A percentile compares a stretch with the other conserved stretches of the same genome.
Conservation (phyloP, 2,329 filamentous ascomycete genomes). For the Talaromyces sp. region DNA sequence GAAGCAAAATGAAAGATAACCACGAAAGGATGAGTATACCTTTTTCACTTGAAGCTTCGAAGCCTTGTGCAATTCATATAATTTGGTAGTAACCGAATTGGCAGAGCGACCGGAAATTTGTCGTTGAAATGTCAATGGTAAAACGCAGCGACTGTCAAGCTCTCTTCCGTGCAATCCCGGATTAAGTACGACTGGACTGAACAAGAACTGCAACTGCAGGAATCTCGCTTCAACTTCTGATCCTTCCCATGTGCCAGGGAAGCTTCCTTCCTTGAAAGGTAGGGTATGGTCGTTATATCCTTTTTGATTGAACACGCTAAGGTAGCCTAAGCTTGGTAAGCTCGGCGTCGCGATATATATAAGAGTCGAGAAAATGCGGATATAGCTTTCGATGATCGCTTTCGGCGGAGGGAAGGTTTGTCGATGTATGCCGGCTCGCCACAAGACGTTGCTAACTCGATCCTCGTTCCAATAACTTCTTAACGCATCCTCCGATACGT, state of each 20-base stretch:
- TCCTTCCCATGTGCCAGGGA: neutral
- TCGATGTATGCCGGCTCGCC: neutral
- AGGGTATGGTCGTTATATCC: neutral
- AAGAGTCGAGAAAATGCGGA: neutral
- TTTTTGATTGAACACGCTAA: neutral
- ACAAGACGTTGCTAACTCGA: neutral
- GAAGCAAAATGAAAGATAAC: neutral
- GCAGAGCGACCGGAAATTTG: neutral
- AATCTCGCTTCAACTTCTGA: neutral
- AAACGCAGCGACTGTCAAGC: neutral
- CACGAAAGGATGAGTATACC: neutral
- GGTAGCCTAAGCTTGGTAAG: conserved; percentile 1
- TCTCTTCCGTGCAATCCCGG: neutral
- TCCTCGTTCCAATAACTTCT: neutral
- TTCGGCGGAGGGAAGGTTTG: neutral
- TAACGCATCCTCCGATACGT: neutral
- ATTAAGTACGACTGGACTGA: neutral
- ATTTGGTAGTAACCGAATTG: neutral
- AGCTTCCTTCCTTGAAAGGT: neutral
- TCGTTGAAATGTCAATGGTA: neutral
- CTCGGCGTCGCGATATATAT: neutral
- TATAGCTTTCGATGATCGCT: neutral
- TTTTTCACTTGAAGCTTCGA: neutral
- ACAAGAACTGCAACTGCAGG: neutral
- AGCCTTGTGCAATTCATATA: neutral